A percentile compares a stretch with the other conserved stretches of the same genome.
Evolutionary conservation across 768 basidiomycete genomes (phyloP).

Genomic region (Suillus subluteus): DNA sequence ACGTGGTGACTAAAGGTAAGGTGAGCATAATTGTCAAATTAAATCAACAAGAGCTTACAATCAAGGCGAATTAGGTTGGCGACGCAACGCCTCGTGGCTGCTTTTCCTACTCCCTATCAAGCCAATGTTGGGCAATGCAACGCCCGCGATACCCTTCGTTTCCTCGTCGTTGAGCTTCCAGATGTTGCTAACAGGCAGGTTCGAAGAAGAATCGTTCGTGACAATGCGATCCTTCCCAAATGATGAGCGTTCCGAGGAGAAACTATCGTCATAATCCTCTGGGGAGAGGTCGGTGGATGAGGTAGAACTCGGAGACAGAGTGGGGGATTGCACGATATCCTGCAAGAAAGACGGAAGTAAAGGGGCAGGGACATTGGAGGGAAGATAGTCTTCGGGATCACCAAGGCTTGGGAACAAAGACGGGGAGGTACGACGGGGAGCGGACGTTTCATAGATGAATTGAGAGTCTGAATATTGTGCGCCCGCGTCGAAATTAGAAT

Average conservation of each 20-base stretch:
- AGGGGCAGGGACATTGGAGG: slow-evolving; percentile 42
- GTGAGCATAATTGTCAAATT: not conserved
- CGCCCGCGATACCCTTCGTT: slow-evolving; percentile 54
- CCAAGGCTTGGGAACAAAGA: slow-evolving; percentile 41
- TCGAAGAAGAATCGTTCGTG: slow-evolving; percentile 31
- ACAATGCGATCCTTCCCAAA: slow-evolving; percentile 31
- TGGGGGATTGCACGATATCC: slow-evolving; percentile 72
- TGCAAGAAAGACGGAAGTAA: slow-evolving; percentile 80
- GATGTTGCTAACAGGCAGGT: slow-evolving; percentile 52
- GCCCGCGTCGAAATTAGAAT: slow-evolving; percentile 54
- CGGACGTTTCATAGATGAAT: slow-evolving; percentile 76
- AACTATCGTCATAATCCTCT: slow-evolving; percentile 53
- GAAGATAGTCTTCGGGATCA: slow-evolving; percentile 25
- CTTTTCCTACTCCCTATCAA: slow-evolving; percentile 43
- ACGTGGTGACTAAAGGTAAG: not conserved
- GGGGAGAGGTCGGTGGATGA: slow-evolving; percentile 68
- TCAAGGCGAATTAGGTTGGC: slow-evolving; percentile 22
- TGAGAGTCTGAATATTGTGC: slow-evolving; percentile 46
- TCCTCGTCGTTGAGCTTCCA: slow-evolving; percentile 79
- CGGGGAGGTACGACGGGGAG: slow-evolving; percentile 41
- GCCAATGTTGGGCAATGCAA: slow-evolving; percentile 49
- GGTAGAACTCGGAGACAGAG: slow-evolving; percentile 63
- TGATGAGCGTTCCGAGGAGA: slow-evolving; percentile 30
- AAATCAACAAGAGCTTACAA: slow-evolving; percentile 15
- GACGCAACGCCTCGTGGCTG: slow-evolving; percentile 41